Evolutionary conservation across 495 filamentous ascomycete species (phyloP).

Genomic region (Neurospora africana): DNA sequence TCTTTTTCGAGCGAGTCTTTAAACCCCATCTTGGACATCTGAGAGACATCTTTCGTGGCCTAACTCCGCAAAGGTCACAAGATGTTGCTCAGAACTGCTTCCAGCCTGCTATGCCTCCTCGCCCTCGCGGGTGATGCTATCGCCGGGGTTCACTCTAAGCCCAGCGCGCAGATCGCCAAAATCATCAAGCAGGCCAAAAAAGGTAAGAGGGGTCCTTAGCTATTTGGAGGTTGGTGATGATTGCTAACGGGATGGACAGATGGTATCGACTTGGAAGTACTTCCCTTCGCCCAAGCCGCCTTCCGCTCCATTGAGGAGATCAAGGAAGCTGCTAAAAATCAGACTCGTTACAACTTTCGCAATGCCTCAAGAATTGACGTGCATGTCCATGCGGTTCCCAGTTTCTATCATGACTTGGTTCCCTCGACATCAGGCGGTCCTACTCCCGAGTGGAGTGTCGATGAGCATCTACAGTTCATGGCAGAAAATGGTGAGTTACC

Average conservation of each 20-base stretch:
- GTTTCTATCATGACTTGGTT: not conserved
- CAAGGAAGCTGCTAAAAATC: not conserved
- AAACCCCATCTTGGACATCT: not conserved
- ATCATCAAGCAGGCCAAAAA: not conserved
- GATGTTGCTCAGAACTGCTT: not conserved
- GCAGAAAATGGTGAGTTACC: not conserved
- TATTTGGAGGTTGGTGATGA: not conserved
- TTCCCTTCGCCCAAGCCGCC: constrained; percentile 5
- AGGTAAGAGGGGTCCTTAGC: not conserved
- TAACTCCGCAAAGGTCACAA: not conserved
- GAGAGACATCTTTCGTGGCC: not conserved
- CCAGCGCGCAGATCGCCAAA: not conserved
- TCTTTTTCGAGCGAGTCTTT: not conserved
- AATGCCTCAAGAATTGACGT: not conserved
- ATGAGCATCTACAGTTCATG: constrained; percentile 1
- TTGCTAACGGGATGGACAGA: not conserved
- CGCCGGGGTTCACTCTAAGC: not conserved
- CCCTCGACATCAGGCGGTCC: not conserved
- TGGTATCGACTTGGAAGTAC: not conserved
- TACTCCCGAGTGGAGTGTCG: constrained; percentile 1
- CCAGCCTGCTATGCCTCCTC: not conserved
- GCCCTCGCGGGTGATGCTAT: not conserved
- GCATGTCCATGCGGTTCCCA: not conserved
- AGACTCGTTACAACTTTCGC: not conserved
- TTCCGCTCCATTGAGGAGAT: constrained; percentile 1